phyloP scores from a whole-genome alignment of 1,139 yeast genomes.

The Protomyces inouyei region DNA sequence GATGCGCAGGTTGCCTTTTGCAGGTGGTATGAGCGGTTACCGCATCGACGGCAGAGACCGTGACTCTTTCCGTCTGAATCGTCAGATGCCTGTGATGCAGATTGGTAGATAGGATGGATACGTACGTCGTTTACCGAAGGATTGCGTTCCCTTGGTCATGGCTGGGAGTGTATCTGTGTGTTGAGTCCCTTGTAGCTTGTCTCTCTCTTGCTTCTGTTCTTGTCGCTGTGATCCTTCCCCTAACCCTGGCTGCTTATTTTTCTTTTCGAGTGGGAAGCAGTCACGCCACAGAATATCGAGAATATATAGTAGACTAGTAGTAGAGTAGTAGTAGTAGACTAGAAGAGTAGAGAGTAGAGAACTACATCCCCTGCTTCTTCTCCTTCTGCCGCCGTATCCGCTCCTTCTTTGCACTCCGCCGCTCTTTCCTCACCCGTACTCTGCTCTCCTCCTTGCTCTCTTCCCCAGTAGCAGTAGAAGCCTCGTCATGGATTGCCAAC shows the following conservation, averaged over 20 bases:
- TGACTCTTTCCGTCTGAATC: constrained; percentile 91
- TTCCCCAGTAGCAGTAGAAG: not conserved
- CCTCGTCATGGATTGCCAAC: not conserved
- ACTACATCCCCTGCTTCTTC: not conserved
- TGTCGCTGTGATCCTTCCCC: not conserved
- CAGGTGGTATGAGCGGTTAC: constrained; percentile 96
- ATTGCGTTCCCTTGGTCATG: not conserved
- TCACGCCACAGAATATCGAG: not conserved
- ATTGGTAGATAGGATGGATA: not conserved
- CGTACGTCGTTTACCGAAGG: constrained; percentile 2
- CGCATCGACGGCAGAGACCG: constrained; percentile 90
- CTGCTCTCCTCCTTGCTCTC: constrained; percentile 6
- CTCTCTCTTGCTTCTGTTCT: not conserved
- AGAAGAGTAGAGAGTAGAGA: not conserved
- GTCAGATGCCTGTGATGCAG: not conserved
- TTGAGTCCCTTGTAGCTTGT: not conserved
- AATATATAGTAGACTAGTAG: not conserved
- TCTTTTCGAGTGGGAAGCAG: not conserved
- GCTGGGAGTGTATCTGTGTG: not conserved
- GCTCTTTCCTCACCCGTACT: constrained; percentile 8
- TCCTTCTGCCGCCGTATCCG: constrained; percentile 9
- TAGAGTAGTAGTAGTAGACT: not conserved
- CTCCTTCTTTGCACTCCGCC: constrained; percentile 17
- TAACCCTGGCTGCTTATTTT: not conserved
- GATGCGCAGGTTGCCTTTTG: constrained; percentile 96